Percentiles rank a stretch among this genome's conserved stretches.
phyloP scores from a whole-genome alignment of 2,329 filamentous ascomycete genomes.

The Calonectria fujianensis region DNA sequence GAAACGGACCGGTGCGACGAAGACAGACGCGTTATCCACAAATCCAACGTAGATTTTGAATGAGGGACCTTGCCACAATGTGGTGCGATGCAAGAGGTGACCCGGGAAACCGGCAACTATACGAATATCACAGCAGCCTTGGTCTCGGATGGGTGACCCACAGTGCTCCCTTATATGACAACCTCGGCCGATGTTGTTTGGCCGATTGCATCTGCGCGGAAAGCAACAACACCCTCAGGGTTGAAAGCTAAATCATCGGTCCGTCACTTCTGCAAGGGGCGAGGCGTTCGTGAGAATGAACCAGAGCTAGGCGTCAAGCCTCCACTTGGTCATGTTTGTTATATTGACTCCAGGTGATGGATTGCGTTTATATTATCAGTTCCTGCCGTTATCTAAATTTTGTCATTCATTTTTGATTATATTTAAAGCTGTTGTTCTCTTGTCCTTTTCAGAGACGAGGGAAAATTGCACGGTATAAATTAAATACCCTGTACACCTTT shows the following conservation, averaged over 20 bases:
- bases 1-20: constrained; percentile 77
- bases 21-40: constrained; percentile 77
- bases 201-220: constrained; percentile 68
- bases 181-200: constrained; percentile 70
- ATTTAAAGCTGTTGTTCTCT: not conserved
- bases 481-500: not conserved
- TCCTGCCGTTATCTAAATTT: not conserved
- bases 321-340: not conserved
- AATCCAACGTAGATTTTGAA: constrained; percentile 68
- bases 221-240: constrained; percentile 55
- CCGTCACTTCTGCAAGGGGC: constrained; percentile 28
- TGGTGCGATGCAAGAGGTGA: not conserved
- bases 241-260: constrained; percentile 61
- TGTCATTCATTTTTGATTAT: not conserved
- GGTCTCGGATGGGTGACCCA: constrained; percentile 64
- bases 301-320: not conserved
- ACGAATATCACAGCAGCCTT: not conserved
- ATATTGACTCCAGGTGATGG: not conserved
- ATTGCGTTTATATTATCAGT: not conserved
- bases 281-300: not conserved
- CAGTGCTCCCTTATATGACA: constrained; percentile 65
- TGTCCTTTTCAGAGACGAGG: not conserved
- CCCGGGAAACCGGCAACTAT: constrained; percentile 4
- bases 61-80: not conserved
- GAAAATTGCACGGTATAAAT: not conserved